These are phyloP conservation scores for Apiospora malaysiana DNA, from an alignment of 2,329 filamentous ascomycete genomes.

Conservation along the genomic window DNA sequence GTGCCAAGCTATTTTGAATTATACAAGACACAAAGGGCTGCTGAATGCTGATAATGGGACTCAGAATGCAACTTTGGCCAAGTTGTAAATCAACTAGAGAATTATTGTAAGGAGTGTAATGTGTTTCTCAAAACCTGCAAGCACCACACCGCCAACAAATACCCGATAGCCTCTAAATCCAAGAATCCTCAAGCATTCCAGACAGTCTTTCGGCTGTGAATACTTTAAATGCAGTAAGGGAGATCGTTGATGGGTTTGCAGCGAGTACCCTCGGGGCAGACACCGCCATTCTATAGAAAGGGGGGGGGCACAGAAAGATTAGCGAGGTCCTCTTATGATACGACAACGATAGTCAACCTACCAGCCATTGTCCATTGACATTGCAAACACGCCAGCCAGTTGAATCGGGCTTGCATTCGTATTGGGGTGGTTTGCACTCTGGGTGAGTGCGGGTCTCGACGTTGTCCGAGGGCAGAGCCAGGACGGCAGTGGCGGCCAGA, in stretches of 20 bases:
- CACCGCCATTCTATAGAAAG: constrained; percentile 33
- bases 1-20: too few relatives aligned
- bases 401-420: constrained; percentile 37
- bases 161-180: neutral
- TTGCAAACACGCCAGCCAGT: constrained; percentile 40
- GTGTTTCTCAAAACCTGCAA: neutral
- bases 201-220: neutral
- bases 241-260: constrained; percentile 38
- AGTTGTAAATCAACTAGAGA: too few relatives aligned
- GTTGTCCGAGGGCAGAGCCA: constrained; percentile 24
- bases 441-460: neutral
- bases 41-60: too few relatives aligned
- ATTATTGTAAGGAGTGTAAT: neutral
- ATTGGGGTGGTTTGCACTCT: constrained; percentile 33
- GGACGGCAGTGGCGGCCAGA: constrained; percentile 30
- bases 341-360: constrained; percentile 25
- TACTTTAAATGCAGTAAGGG: constrained; percentile 36
- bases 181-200: neutral
- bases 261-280: constrained; percentile 30
- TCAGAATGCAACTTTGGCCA: too few relatives aligned
- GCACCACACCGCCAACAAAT: neutral
- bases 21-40: too few relatives aligned
- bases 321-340: constrained; percentile 4
- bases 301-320: constrained; percentile 8
- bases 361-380: constrained; percentile 35